Evolutionary conservation across 257 asterid genomes (phyloP), one percentile per base, ranked within the genome.

Genomic region (Nicotiana benthamiana): DNA sequence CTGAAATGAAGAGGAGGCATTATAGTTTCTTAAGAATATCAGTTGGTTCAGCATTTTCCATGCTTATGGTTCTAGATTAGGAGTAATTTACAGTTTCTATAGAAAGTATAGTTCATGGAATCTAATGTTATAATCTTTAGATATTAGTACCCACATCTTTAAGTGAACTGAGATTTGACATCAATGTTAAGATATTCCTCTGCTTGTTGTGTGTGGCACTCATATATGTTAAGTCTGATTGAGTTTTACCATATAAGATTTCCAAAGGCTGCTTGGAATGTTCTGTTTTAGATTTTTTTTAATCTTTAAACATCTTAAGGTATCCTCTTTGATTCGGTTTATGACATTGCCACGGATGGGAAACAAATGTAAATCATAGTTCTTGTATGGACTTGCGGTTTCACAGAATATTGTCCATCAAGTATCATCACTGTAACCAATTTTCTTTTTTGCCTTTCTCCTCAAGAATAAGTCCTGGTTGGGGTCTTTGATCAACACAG

Each of bases 401-500:
- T 24, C 24, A 26, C 36, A 74, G 78, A 74, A 48, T 48, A 26
- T 48, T 46, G 78, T 48, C 78, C 60, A 74, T 74, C 61, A 56
- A 56, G 24, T 17, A 24, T 48, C 43, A 48, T 74, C 78, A 74
- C 78, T 74, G 28, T 89, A 77, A 85, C 83, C 83, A 30, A 30
- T 80, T 79, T 54, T 75, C 54, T 77, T 83, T 83, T 59, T 79
- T 82, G 54, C 68, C 79, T 81, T 75, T 84, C 78, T 72, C 60
- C 61, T 86, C 80, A 83, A 95, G 99, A 93, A 95, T 70, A 92
- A 87, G 82, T 91, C 99, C 80, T 95, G 99, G 99, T 89, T 95
- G 82, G 98, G 97, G 84, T 93, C 99, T 85, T 81, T 95, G 84
- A 93, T 95, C 92, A 89, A 91, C 90, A 95, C 98, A 54, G 94